phyloP scores from a whole-genome alignment of 2,329 filamentous ascomycete genomes.

The Penicillium olsonii region DNA sequence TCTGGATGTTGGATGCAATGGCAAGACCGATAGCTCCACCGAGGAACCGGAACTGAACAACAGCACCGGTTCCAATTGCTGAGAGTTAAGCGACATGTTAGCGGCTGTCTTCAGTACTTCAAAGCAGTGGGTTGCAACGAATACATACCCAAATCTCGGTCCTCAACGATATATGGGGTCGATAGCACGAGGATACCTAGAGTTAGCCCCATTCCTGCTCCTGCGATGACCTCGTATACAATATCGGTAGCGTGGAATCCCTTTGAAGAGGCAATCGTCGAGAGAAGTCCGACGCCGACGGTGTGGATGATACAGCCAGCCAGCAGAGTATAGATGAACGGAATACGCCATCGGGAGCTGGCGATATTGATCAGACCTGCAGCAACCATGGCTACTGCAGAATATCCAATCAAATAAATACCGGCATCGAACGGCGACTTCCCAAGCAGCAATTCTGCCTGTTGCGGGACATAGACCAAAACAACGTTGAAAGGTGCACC shows the following conservation, averaged over 20 bases:
- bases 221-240: slow-evolving; percentile 23
- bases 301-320: slow-evolving; percentile 27
- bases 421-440: slow-evolving; percentile 30
- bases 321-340: slow-evolving; percentile 30
- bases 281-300: slow-evolving; percentile 28
- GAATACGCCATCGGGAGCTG: slow-evolving; percentile 24
- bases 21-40: slow-evolving; percentile 30
- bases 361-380: slow-evolving; percentile 24
- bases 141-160: slow-evolving; percentile 27
- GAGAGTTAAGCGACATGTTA: background rate
- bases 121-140: background rate
- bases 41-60: slow-evolving; percentile 29
- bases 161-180: slow-evolving; percentile 28
- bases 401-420: slow-evolving; percentile 28
- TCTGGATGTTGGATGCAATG: slow-evolving; percentile 29
- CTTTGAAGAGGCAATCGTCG: slow-evolving; percentile 18
- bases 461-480: slow-evolving; percentile 32
- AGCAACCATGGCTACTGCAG: slow-evolving; percentile 25
- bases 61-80: slow-evolving; percentile 29
- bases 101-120: background rate
- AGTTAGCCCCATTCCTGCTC: slow-evolving; percentile 25
- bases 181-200: slow-evolving; percentile 25
- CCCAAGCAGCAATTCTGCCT: slow-evolving; percentile 26
- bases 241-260: slow-evolving; percentile 26
- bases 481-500: slow-evolving; percentile 31